Evolutionary conservation across 2,329 filamentous ascomycete species (phyloP), one percentile per base, ranked within the genome.

Genomic region (Fusarium sp.): DNA sequence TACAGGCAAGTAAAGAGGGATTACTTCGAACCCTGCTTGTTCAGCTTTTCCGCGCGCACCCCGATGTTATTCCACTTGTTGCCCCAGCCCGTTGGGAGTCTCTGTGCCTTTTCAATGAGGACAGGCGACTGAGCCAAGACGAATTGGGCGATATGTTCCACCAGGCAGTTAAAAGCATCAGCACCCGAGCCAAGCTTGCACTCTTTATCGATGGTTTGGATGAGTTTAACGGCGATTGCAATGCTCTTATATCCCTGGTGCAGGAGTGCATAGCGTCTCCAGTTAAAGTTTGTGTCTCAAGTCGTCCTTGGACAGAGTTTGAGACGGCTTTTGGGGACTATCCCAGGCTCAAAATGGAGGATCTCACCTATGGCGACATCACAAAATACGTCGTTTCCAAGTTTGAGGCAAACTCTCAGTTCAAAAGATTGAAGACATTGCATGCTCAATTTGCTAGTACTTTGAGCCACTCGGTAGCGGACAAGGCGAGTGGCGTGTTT

Each of bases 231-330:
- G 65, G 65, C 0, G 37, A 64, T 20, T 68, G 49, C 8, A 9
- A 8, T 17, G 4, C 18, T 2, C 45, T 68, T 3, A 23, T 68
- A 1, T 42, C 45, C 0, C 1, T 58, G 5, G 1, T 68, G 3
- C 37, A 54, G 6, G 8, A 26, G 13, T 63, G 33, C 1, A 4
- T 53, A 2, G 3, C 3, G 0, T 61, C 7, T 0, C 23, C 54
- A 4, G 23, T 67, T 0, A 70, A 68, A 0, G 4, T 71, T 1
- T 71, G 67, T 12, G 2, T 58, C 7, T 41, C 69, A 0, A 71
- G 69, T 5, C 67, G 69, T 0, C 69, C 59, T 9, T 71, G 69
- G 69, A 44, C 11, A 15, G 62, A 60, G 7, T 66, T 64, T 38
- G 20, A 64, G 20, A 41, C 20, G 37, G 63, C 63, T 2, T 67